Base-by-base conservation (phyloP, 2,329 filamentous ascomycete genomes). In the Fusarium kyushuense region DNA sequence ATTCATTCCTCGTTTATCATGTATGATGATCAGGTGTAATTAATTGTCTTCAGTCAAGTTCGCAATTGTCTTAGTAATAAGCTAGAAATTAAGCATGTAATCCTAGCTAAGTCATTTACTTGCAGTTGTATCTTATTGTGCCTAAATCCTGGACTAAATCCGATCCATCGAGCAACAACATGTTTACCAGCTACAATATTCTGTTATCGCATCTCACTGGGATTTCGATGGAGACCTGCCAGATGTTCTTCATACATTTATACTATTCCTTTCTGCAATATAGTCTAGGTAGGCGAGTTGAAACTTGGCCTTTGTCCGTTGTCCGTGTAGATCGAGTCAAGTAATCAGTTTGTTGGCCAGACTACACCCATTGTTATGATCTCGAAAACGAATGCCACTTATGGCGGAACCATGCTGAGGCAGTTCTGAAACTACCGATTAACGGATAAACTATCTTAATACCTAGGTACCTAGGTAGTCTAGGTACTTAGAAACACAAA, bases 21-120 rank as follows among this genome's bases (percentile, higher is more conserved):
- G 36, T 7, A 42, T 21, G 16, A n/a, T 17, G 14, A 25, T 27
- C 6, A 46, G n/a, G n/a, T 12, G 10, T 25, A 23, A 27, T 13
- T 47, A 36, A 17, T 12, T 35, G 12, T 21, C n/a, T 21, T 35
- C 42, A 49, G n/a, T n/a, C n/a, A n/a, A n/a, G n/a, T n/a, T n/a
- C n/a, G n/a, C n/a, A n/a, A n/a, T n/a, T n/a, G n/a, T n/a, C n/a
- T n/a, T n/a, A n/a, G 33, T 47, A 54, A 55, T 56, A 62, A 62
- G 48, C 58, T 62, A 62, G 25, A 42, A 62, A 51, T 53, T 58
- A 64, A 64, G 59, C 45, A 47, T 64, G 59, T 58, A 58, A 29
- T 6, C 11, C 11, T 4, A 6, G 6, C 12, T 65, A 60, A 65
- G 60, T 65, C 60, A 60, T 29, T 11, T 3, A 29, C 23, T 16